Conservation (phyloP, 208 protist species). For the Leishmania arabica region DNA sequence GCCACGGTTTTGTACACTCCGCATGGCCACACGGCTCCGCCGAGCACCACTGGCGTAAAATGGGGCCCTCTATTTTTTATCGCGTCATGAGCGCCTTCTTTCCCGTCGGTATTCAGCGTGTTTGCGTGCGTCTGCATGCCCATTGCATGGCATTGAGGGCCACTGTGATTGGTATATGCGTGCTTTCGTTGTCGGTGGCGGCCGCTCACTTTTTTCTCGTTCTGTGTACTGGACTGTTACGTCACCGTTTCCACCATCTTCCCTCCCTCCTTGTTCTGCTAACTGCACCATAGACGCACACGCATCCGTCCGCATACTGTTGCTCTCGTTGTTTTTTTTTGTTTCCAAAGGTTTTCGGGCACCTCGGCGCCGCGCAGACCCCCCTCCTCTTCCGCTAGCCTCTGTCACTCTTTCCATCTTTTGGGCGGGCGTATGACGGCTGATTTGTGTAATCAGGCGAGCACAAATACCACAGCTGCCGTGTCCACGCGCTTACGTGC, state of each 20-base stretch:
- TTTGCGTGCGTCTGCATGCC: neutral
- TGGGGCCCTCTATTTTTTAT: no score
- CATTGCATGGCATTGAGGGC: neutral
- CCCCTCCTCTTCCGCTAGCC: neutral
- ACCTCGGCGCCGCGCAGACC: neutral
- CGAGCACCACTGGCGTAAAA: neutral
- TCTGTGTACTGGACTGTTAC: neutral
- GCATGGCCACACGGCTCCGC: neutral
- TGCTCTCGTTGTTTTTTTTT: neutral
- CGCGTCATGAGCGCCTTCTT: neutral
- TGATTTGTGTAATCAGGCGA: neutral
- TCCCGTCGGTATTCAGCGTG: neutral
- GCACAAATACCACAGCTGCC: neutral
- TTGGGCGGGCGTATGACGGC: neutral
- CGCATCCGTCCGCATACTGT: neutral
- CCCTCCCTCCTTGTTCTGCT: neutral
- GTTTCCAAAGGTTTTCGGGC: neutral
- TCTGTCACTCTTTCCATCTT: neutral
- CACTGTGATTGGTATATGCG: neutral
- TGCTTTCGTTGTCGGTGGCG: neutral
- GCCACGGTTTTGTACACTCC: neutral
- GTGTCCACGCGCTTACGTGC: neutral
- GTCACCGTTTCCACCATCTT: neutral
- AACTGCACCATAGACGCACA: neutral
- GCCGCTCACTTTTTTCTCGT: neutral